Conservation (phyloP, 2,329 filamentous ascomycete species). For the Paecilomyces dactylethromorphus region DNA sequence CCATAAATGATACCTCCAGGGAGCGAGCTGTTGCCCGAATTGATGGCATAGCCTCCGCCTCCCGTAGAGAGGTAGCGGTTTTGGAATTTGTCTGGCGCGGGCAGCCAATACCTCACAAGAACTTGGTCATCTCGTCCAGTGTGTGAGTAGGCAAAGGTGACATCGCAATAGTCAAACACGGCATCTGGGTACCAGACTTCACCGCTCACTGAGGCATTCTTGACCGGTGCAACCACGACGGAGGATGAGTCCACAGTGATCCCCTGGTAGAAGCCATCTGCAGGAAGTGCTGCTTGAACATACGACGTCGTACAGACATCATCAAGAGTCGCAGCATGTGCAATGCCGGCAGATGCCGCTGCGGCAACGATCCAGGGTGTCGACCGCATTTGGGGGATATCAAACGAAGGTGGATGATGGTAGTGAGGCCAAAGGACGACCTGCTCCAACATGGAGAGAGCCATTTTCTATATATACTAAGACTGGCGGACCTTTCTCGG, state of each 20-base stretch:
- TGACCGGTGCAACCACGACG: constrained; percentile 17
- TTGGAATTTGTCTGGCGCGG: constrained; percentile 36
- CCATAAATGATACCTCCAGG: constrained; percentile 41
- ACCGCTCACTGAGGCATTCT: constrained; percentile 1
- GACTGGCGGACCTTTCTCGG: not conserved
- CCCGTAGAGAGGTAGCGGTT: constrained; percentile 42
- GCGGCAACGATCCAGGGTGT: not conserved
- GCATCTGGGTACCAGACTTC: constrained; percentile 9
- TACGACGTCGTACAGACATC: constrained; percentile 33
- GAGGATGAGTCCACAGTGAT: constrained; percentile 31
- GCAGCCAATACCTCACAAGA: constrained; percentile 37
- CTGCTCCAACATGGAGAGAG: not conserved
- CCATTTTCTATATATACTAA: not conserved
- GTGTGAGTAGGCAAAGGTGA: constrained; percentile 43
- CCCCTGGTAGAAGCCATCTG: constrained; percentile 29
- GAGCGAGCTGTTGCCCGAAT: constrained; percentile 42
- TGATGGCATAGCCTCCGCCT: constrained; percentile 43
- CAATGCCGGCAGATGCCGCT: not conserved
- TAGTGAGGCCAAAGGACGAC: not conserved
- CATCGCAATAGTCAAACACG: constrained; percentile 34
- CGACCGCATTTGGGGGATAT: not conserved
- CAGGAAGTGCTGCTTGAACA: constrained; percentile 30
- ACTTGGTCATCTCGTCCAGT: constrained; percentile 31
- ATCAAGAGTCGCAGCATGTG: constrained; percentile 16
- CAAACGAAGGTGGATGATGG: not conserved